phyloP scores from a whole-genome alignment of 345 rosid species.

The Corymbia maculata region DNA sequence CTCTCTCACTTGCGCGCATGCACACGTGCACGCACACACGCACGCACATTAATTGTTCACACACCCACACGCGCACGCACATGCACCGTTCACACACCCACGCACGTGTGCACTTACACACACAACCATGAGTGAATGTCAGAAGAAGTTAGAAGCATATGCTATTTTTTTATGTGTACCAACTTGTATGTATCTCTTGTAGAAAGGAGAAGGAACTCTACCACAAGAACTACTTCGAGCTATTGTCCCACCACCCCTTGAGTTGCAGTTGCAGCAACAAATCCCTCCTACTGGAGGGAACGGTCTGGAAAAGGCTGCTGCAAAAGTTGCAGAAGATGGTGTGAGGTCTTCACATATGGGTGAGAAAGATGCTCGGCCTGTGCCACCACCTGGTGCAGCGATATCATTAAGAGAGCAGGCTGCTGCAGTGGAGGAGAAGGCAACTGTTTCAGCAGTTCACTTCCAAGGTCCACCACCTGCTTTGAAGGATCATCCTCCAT shows the following conservation, averaged over 20 bases:
- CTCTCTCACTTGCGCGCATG: background rate
- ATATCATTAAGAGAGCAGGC: slow-evolving; percentile 50
- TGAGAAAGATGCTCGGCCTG: slow-evolving; percentile 43
- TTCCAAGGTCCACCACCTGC: slow-evolving; percentile 28
- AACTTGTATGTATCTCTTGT: background rate
- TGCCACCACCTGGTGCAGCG: slow-evolving; percentile 34
- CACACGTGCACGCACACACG: background rate
- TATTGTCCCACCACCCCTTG: slow-evolving; percentile 88
- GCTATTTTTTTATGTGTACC: background rate
- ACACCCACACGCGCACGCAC: too few species aligned
- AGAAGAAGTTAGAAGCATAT: background rate
- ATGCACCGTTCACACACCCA: too few species aligned
- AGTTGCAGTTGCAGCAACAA: slow-evolving; percentile 51
- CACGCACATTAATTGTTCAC: background rate
- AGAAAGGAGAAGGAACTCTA: slow-evolving; percentile 93
- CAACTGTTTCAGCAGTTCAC: slow-evolving; percentile 31
- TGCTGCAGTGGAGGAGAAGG: slow-evolving; percentile 49
- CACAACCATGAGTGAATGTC: background rate
- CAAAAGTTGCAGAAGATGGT: slow-evolving; percentile 52
- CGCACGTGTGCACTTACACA: background rate
- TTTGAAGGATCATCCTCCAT: slow-evolving; percentile 41
- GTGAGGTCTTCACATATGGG: slow-evolving; percentile 40
- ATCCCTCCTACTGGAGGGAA: slow-evolving; percentile 44
- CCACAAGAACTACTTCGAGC: slow-evolving; percentile 94
- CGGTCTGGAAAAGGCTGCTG: slow-evolving; percentile 50